A percentile compares a stretch with the other conserved stretches of the same genome.
Evolutionary conservation across 2,329 filamentous ascomycete species (phyloP).

Genomic region (Dryadomyces quercus-mongolicae): DNA sequence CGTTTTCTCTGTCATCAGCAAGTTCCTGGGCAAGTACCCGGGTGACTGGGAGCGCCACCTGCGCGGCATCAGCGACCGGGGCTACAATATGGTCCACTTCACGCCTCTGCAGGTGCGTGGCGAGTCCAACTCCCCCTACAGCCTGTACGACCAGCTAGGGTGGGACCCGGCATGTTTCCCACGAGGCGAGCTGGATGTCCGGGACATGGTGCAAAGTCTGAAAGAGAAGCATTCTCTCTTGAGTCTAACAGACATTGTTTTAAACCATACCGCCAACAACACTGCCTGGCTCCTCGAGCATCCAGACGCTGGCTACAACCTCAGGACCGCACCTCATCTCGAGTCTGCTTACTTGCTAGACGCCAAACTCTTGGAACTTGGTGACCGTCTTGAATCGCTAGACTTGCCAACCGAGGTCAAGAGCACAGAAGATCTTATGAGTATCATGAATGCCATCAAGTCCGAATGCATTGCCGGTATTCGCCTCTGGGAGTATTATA

Average conservation of each 20-base stretch:
- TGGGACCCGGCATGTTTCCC: slow-evolving; percentile 81
- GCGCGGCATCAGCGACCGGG: slow-evolving; percentile 73
- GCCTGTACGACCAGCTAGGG: slow-evolving; percentile 79
- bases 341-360: slow-evolving; percentile 52
- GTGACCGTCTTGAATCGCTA: slow-evolving; percentile 56
- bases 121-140: slow-evolving; percentile 91
- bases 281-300: slow-evolving; percentile 89
- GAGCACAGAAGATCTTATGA: slow-evolving; percentile 57
- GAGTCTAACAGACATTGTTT: slow-evolving; percentile 88
- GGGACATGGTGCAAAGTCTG: slow-evolving; percentile 65
- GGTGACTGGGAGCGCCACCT: slow-evolving; percentile 84
- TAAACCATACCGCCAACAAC: slow-evolving; percentile 96
- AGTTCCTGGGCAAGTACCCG: slow-evolving; percentile 93
- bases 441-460: slow-evolving; percentile 77
- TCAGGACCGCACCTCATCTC: slow-evolving; percentile 74
- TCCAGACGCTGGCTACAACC: slow-evolving; percentile 90
- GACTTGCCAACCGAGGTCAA: slow-evolving; percentile 67
- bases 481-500: slow-evolving; percentile 89
- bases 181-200: slow-evolving; percentile 70
- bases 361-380: slow-evolving; percentile 58
- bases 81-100: slow-evolving; percentile 99
- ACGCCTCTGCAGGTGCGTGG: slow-evolving; percentile 85
- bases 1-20: slow-evolving; percentile 88
- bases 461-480: slow-evolving; percentile 64
- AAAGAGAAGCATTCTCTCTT: slow-evolving; percentile 75